These are phyloP conservation scores for Thecaphora thlaspeos DNA, from an alignment of 1,284 basidiomycete genomes.

Conservation along the genomic window DNA sequence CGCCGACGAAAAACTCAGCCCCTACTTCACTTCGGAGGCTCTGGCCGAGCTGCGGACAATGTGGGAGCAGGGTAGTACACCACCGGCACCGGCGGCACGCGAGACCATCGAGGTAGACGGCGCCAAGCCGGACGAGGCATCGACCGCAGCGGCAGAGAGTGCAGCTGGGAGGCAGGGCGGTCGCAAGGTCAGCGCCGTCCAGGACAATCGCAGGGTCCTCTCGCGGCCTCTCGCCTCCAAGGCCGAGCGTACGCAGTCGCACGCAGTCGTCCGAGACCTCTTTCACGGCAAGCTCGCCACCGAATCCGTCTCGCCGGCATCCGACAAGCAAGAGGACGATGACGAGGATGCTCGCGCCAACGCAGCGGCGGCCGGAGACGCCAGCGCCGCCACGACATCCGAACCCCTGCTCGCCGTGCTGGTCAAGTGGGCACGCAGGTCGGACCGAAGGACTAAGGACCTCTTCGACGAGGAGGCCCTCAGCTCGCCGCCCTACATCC, in stretches of 20 bases:
- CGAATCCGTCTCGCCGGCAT: slow-evolving; percentile 65
- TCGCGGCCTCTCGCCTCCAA: slow-evolving; percentile 77
- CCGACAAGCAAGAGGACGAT: slow-evolving; percentile 13
- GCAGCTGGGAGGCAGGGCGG: too few species aligned
- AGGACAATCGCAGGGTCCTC: background rate
- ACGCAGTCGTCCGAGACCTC: slow-evolving; percentile 75
- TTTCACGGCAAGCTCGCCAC: slow-evolving; percentile 82
- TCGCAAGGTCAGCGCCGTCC: too few species aligned
- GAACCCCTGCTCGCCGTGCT: slow-evolving; percentile 64
- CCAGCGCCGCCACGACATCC: background rate
- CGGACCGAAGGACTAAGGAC: slow-evolving; percentile 52
- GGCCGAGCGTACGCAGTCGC: slow-evolving; percentile 74
- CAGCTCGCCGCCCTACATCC: slow-evolving; percentile 72
- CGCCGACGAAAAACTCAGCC: slow-evolving; percentile 13
- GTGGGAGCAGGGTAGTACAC: slow-evolving; percentile 1
- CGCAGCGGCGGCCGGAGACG: background rate
- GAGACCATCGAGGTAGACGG: background rate
- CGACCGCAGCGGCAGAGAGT: too few species aligned
- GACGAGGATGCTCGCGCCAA: slow-evolving; percentile 29
- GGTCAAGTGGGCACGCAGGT: slow-evolving; percentile 68
- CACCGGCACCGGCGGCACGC: background rate
- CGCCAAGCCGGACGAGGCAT: too few species aligned
- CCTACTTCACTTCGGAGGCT: slow-evolving; percentile 16
- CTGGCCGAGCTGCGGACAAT: slow-evolving; percentile 7
- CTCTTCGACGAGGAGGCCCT: slow-evolving; percentile 60